phyloP scores from a whole-genome alignment of 2,329 filamentous ascomycete genomes.

The Arthrobotrys entomopaga region DNA sequence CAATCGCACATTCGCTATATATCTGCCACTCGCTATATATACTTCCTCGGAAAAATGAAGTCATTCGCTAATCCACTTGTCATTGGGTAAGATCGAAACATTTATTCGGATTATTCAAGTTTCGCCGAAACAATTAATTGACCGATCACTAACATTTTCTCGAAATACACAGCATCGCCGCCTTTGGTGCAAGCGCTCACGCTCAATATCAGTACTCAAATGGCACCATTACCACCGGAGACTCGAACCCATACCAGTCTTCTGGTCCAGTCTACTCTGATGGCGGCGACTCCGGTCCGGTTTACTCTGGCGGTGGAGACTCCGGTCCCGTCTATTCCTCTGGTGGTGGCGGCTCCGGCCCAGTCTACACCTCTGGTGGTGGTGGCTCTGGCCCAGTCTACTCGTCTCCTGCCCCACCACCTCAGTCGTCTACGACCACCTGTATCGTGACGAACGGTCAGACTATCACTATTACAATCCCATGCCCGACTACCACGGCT shows the following conservation, averaged over 20 bases:
- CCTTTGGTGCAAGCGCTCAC: slow-evolving; percentile 13
- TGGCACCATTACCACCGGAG: neutral
- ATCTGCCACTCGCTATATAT: neutral
- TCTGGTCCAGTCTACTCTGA: neutral
- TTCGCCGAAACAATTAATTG: neutral
- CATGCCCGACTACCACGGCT: slow-evolving; percentile 6
- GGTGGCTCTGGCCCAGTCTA: neutral
- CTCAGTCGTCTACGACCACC: neutral
- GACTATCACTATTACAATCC: slow-evolving; percentile 2
- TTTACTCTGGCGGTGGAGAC: too few species aligned
- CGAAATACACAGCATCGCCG: neutral
- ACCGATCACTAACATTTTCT: neutral
- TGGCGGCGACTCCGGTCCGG: neutral
- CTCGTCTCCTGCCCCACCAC: neutral
- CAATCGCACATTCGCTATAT: slow-evolving; percentile 12
- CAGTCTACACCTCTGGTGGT: neutral
- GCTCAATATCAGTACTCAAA: slow-evolving; percentile 6
- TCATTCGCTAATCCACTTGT: slow-evolving; percentile 25
- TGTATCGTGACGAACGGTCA: neutral
- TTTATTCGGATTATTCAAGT: neutral
- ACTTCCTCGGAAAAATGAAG: slow-evolving; percentile 17
- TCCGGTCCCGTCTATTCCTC: neutral
- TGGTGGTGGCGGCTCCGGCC: too few species aligned
- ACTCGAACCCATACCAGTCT: too few species aligned
- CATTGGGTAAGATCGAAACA: slow-evolving; percentile 15